Base-by-base conservation (phyloP, 2,329 filamentous ascomycete genomes). In the Paecilomyces dactylethromorphus region DNA sequence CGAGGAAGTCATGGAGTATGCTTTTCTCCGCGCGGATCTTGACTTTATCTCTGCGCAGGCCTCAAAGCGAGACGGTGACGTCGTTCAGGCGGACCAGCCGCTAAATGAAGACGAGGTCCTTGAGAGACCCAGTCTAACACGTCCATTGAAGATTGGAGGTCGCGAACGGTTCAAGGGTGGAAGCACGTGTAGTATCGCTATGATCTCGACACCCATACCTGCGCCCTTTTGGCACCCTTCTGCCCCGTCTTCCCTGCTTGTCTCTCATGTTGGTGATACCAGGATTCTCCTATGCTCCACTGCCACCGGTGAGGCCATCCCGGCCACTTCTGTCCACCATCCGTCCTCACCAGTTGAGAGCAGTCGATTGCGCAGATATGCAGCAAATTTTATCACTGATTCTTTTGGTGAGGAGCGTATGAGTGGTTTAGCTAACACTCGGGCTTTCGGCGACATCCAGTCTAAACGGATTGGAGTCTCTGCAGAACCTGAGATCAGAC, bases 341-440 rank as follows among this genome's bases (percentile, higher is more conserved):
- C 93, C 94, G 0, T 90, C 87, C n/a, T 86, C 89, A 3, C 94
- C 94, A 0, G 81, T 87, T 58, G 94, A 99, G 78, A 87, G 89
- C 10, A 87, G 86, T 50, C 86, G 94, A 7, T 82, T 99, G 24
- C 88, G 92, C 52, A 87, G 92, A 54, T 97, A 92, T 71, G 90
- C 92, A 1, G 85, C 89, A 31, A 88, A 88, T 2, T 93, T 97
- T 71, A 88, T 96, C 18, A 94, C 93, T 0, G 94, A 99, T 76
- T 95, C 91, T 33, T 99, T 99, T 73, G 94, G 94, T 69, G 94
- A 99, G 76, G 92, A 97, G 76, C 91, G 94, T 65, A 94, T 99
- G 74, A 87, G 87, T 13, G 93, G 94, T 0, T 82, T 99, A 0
- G 94, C 94, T 65, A 99, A 99, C 76, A 95, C 91, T 32, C 89